Percentiles rank a stretch among this genome's conserved stretches.
Evolutionary conservation across 805 yeast genomes (phyloP).

Genomic region (Dipodascus albidus): DNA sequence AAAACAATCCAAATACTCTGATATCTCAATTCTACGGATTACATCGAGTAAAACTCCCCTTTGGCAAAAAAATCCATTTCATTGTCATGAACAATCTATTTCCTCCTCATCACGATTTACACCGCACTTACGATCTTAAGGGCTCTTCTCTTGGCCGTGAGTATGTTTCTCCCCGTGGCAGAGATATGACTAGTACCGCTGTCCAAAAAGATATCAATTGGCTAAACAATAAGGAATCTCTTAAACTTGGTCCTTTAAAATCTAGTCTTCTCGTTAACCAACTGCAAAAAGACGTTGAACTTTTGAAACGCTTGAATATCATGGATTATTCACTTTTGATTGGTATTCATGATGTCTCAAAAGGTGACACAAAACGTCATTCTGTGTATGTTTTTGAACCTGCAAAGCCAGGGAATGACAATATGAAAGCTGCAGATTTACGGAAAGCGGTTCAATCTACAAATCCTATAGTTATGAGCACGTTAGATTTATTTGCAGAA

Average conservation of each 20-base stretch:
- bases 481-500: conserved; percentile 19
- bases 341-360: conserved; percentile 71
- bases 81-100: conserved; percentile 94
- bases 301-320: conserved; percentile 64
- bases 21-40: conserved; percentile 94
- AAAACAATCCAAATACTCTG: conserved; percentile 74
- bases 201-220: conserved; percentile 85
- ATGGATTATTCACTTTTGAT: conserved; percentile 92
- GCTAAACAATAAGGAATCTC: conserved; percentile 51
- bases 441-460: conserved; percentile 23
- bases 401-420: conserved; percentile 11
- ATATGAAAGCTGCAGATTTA: conserved; percentile 23
- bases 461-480: conserved; percentile 24
- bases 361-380: conserved; percentile 38
- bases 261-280: conserved; percentile 51
- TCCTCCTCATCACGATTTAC: conserved; percentile 85
- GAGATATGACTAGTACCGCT: conserved; percentile 20
- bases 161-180: conserved; percentile 10
- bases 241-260: conserved; percentile 70
- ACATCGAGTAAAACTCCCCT: conserved; percentile 85
- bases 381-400: conserved; percentile 27
- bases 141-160: conserved; percentile 83
- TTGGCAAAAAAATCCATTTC: conserved; percentile 74
- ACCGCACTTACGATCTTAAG: conserved; percentile 77
- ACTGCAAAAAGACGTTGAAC: conserved; percentile 58